Evolutionary conservation across 768 basidiomycete genomes (phyloP), one percentile per base, ranked within the genome.

Genomic region (Chalciporus chontae): DNA sequence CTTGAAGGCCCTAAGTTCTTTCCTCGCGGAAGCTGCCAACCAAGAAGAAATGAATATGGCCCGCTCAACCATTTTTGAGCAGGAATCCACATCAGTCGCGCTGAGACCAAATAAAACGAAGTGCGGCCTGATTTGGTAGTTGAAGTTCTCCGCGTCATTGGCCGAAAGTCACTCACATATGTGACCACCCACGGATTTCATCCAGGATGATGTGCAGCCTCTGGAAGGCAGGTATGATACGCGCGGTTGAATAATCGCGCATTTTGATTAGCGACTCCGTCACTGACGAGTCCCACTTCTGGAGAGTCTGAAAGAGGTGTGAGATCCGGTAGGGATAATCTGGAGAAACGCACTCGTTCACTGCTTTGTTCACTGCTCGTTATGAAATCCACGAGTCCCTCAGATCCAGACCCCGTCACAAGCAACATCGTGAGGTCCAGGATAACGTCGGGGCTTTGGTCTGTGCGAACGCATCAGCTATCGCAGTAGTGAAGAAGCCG

Each of bases 221-320:
- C 64, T 93, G 90, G 45, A 82, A 80, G 26, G 88, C 87, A 24
- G 87, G 87, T 8, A 80, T 77, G 26, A 90, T 69, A 43, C 81
- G 79, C 54, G 84, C 79, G 59, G 86, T 85, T 17, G 85, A 76
- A 59, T 76, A 81, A 63, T 92, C 86, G 45, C 88, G 85, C 48
- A 91, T 69, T 62, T 82, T 87, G 27, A 76, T 72, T 44, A 93
- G 66, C 14, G 87, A 80, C 52, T 90, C 87, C 9, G 74, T 73
- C 56, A 90, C 78, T 4, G 81, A 81, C 2, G 79, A 73, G 63
- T 92, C 89, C 90, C 90, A 93, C 64, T 89, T 90, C 62, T 84
- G 83, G 48, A 92, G 74, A 41, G 83, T 81, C 90, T 92, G 55
- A 43, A 52, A 62, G 29, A 32, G 54, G 39, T 37, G 50, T 69